Evolutionary conservation across 139 green algal species (phyloP), one percentile per base, ranked within the genome.

Genomic region (Auxenochlorella pyrenoidosa): DNA sequence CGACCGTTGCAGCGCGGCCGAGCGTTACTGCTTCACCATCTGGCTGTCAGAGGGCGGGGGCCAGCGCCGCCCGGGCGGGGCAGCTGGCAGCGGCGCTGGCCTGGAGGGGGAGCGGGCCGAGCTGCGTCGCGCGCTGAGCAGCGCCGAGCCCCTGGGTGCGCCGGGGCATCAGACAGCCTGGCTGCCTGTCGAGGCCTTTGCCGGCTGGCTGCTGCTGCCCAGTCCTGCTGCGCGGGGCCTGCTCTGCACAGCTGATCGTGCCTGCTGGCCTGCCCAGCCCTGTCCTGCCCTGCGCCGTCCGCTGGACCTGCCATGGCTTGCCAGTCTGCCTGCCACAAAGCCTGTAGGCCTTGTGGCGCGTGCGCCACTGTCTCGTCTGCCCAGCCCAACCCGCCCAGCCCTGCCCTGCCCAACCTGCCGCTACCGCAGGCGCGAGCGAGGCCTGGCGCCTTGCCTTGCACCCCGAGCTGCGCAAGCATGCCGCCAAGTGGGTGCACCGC

Each of bases 1-100:
- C 47, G 10, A 54, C 47, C 10, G 47, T 54, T 38, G 32, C 75
- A 84, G 59, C 36, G 4, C 15, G 2, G 70, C 70, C 2, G 75
- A 90, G 28, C 87, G 95, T 34, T 94, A 86, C 82, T 97, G 95
- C 89, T 94, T 96, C 86, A 97, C 95, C 19, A 90, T 95, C 8
- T 97, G 95, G 95, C 86, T 97, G 34, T 93, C 89, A 15, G 87
- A 93, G 66, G 88, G 59, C 21, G 75, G 30, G 6, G 2, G 36
- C 40, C 51, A 32, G 47, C 26, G 30, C 40, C 24, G n/a, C 54
- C 41, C 19, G 59, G 30, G 28, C 44, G 22, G 51, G n/a, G 10
- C 70, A 6, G 16, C 36, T 30, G 24, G 41, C 41, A 22, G 63
- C 71, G 60, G 59, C 44, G 38, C 44, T 4, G n/a, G 40, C 38